Conservation (phyloP, 768 basidiomycete genomes). For the Sporobolomyces pararoseus region DNA sequence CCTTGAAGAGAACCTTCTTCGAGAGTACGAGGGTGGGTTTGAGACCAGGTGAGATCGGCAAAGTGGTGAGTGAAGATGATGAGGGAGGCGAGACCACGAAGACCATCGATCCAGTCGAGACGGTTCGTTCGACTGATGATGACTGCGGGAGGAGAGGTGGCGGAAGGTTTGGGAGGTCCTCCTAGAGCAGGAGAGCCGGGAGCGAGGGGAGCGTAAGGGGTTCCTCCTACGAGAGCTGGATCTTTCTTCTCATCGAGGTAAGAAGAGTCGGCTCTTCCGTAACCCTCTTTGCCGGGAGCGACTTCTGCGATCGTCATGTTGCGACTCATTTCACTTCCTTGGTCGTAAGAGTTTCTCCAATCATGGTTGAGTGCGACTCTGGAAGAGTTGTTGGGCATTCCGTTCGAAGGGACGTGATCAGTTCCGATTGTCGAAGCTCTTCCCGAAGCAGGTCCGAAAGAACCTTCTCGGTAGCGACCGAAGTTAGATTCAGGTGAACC, state of each 20-base stretch:
- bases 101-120: slow-evolving; percentile 48
- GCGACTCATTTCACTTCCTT: slow-evolving; percentile 41
- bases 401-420: slow-evolving; percentile 42
- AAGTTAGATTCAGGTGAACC: slow-evolving; percentile 34
- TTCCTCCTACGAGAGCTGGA: slow-evolving; percentile 23
- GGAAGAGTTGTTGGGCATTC: slow-evolving; percentile 45
- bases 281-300: slow-evolving; percentile 42
- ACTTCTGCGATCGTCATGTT: slow-evolving; percentile 41
- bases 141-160: slow-evolving; percentile 36
- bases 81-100: slow-evolving; percentile 46
- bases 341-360: slow-evolving; percentile 45
- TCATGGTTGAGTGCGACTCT: slow-evolving; percentile 47
- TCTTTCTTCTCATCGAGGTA: slow-evolving; percentile 40
- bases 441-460: slow-evolving; percentile 38
- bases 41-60: slow-evolving; percentile 46
- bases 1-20: slow-evolving; percentile 41
- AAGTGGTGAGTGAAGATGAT: slow-evolving; percentile 49
- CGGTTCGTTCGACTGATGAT: slow-evolving; percentile 46
- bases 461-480: slow-evolving; percentile 40
- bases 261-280: slow-evolving; percentile 30
- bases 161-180: slow-evolving; percentile 25
- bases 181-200: slow-evolving; percentile 43
- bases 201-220: slow-evolving; percentile 38
- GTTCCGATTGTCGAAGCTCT: slow-evolving; percentile 47
- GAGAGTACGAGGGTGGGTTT: slow-evolving; percentile 43